Evolutionary conservation across 768 basidiomycete species (phyloP).

Genomic region (Mycena capillaripes): DNA sequence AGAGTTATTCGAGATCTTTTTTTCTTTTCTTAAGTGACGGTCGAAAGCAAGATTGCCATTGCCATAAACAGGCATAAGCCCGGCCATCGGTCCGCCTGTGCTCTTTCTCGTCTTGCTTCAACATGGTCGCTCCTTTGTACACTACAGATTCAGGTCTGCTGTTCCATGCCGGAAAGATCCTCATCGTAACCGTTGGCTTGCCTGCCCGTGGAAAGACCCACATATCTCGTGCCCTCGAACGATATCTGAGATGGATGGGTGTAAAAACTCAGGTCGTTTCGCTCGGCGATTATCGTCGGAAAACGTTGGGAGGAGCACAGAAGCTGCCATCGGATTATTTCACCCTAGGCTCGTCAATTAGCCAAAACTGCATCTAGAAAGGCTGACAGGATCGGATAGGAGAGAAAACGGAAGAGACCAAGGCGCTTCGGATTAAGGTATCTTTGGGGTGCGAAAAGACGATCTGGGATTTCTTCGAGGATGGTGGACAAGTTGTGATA

Average conservation of each 20-base stretch:
- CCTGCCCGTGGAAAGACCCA: conserved; percentile 98
- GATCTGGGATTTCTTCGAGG: conserved; percentile 90
- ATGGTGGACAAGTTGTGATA: conserved; percentile 95
- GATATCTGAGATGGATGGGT: conserved; percentile 99
- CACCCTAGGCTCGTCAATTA: conserved; percentile 68
- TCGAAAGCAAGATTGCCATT: not conserved
- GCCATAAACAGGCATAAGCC: not conserved
- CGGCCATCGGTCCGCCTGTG: not conserved
- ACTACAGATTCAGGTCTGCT: conserved; percentile 90
- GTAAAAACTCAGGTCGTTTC: conserved; percentile 97
- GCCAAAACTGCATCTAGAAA: not conserved
- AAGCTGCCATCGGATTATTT: conserved; percentile 96
- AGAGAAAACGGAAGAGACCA: conserved; percentile 85
- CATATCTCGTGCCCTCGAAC: conserved; percentile 93
- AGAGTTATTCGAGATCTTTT: too few relatives aligned
- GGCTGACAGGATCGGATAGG: conserved; percentile 56
- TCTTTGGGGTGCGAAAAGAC: conserved; percentile 88
- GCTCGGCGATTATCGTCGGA: conserved; percentile 94
- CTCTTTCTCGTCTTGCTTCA: not conserved
- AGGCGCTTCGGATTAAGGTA: conserved; percentile 80
- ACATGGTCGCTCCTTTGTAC: conserved; percentile 97
- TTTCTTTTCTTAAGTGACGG: not conserved
- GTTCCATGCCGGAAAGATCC: conserved; percentile 95
- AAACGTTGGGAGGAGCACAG: conserved; percentile 89
- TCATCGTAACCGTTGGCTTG: conserved; percentile 92